A percentile compares a stretch with the other conserved stretches of the same genome.
Evolutionary conservation across 805 yeast genomes (phyloP).

Genomic region (Torulaspora delbrueckii): DNA sequence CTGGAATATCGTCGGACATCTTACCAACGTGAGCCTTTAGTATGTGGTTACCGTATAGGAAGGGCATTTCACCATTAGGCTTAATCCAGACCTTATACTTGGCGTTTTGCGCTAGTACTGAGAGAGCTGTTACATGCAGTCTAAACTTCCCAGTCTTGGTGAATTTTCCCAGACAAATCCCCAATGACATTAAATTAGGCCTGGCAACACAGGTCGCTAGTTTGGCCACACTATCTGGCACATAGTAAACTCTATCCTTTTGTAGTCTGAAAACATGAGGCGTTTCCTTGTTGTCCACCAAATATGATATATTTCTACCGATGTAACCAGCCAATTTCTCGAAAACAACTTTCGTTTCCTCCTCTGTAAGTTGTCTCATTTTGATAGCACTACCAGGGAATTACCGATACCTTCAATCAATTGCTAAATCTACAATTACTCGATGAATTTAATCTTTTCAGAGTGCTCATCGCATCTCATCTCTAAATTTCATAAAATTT

Average conservation of each 20-base stretch:
- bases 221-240: constrained; percentile 73
- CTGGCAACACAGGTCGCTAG: constrained; percentile 89
- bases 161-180: constrained; percentile 92
- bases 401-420: neutral
- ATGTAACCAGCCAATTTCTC: constrained; percentile 94
- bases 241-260: constrained; percentile 94
- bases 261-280: constrained; percentile 95
- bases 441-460: no score
- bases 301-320: constrained; percentile 87
- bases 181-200: constrained; percentile 84
- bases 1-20: constrained; percentile 96
- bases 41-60: constrained; percentile 91
- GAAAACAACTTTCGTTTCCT: constrained; percentile 91
- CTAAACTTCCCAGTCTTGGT: constrained; percentile 97
- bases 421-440: neutral
- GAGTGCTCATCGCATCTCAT: constrained; percentile 18
- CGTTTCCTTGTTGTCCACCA: constrained; percentile 72
- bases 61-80: constrained; percentile 98
- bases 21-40: constrained; percentile 95
- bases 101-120: constrained; percentile 78
- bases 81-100: constrained; percentile 95
- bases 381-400: neutral
- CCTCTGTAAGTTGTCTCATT: constrained; percentile 95
- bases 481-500: constrained; percentile 19
- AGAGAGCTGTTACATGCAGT: constrained; percentile 87